Conservation (phyloP, 257 asterid species). For the Jasminum sambac region DNA sequence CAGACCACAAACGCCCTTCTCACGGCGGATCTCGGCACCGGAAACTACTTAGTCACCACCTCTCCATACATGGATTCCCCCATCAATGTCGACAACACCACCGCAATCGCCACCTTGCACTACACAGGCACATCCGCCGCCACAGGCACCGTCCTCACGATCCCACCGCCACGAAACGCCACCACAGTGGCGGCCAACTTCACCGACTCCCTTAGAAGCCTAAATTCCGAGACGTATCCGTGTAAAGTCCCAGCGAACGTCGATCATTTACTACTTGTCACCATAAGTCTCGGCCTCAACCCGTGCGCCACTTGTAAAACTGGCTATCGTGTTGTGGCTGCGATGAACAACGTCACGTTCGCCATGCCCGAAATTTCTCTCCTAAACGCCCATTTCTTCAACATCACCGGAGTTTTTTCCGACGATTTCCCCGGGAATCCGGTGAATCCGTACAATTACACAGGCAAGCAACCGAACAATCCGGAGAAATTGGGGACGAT, state of each 20-base stretch:
- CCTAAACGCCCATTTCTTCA: constrained; percentile 54
- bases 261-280: constrained; percentile 54
- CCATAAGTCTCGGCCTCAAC: constrained; percentile 51
- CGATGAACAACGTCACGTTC: constrained; percentile 56
- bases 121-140: constrained; percentile 43
- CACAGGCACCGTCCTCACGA: constrained; percentile 33
- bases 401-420: constrained; percentile 47
- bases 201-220: constrained; percentile 41
- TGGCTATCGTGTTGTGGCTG: constrained; percentile 42
- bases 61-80: constrained; percentile 54
- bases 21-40: constrained; percentile 26
- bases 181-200: constrained; percentile 41
- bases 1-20: constrained; percentile 53
- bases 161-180: constrained; percentile 45
- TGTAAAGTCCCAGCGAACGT: constrained; percentile 39
- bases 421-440: constrained; percentile 65
- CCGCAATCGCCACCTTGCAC: constrained; percentile 50
- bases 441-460: constrained; percentile 36
- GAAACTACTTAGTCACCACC: constrained; percentile 44
- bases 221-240: constrained; percentile 44
- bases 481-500: constrained; percentile 40
- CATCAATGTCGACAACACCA: constrained; percentile 37
- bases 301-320: constrained; percentile 39
- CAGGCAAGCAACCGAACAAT: constrained; percentile 54
- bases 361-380: constrained; percentile 49